phyloP scores from a whole-genome alignment of 1,139 yeast species.

The Diutina sp. region DNA sequence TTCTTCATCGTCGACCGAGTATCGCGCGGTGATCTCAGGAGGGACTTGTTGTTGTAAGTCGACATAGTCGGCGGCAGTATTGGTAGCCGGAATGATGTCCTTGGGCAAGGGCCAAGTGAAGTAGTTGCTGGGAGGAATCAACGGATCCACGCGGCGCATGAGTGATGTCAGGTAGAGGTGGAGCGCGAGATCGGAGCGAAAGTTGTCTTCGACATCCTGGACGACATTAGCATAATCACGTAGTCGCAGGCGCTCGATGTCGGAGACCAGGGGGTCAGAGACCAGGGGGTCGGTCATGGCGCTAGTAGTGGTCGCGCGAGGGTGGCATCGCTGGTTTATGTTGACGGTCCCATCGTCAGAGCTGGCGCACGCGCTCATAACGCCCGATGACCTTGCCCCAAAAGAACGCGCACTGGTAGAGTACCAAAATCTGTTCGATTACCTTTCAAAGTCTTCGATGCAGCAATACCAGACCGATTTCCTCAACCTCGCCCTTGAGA shows the following conservation, averaged over 20 bases:
- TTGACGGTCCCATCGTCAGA: too few relatives aligned
- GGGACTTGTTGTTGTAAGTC: not conserved
- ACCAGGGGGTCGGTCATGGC: not conserved
- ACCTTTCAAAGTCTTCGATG: not conserved
- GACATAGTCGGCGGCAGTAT: not conserved
- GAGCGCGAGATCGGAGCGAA: not conserved
- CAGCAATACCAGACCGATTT: constrained; percentile 44
- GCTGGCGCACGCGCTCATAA: too few relatives aligned
- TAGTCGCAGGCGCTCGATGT: not conserved
- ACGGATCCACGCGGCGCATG: not conserved
- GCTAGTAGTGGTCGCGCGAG: not conserved
- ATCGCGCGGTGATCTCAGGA: not conserved
- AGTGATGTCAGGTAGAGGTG: not conserved
- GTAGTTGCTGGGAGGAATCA: not conserved
- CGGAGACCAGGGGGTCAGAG: not conserved
- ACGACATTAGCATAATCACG: not conserved
- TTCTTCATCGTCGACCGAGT: not conserved
- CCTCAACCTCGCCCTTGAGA: constrained; percentile 68
- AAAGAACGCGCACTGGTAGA: too few relatives aligned
- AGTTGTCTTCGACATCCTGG: not conserved
- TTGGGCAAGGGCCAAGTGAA: not conserved
- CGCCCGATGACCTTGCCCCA: not conserved
- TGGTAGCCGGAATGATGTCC: not conserved
- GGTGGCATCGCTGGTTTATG: too few relatives aligned
- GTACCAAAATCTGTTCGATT: too few relatives aligned